These are phyloP conservation scores for Diaporthe citrichinensis DNA, from an alignment of 2,329 filamentous ascomycete genomes.

Conservation along the genomic window DNA sequence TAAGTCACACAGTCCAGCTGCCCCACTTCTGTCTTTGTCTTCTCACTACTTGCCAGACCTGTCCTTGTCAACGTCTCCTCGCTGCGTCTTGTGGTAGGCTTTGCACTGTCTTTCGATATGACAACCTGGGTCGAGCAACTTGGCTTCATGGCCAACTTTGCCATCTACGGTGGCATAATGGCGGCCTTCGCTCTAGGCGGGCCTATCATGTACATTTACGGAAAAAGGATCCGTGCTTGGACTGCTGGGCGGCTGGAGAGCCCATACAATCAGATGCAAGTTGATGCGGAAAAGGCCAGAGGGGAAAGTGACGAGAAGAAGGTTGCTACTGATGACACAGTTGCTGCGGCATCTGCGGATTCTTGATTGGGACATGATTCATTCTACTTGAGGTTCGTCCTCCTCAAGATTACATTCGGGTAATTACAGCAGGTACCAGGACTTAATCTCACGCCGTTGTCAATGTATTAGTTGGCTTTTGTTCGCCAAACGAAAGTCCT, in stretches of 20 bases:
- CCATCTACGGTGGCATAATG: conserved; percentile 42
- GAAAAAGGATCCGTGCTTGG: conserved; percentile 41
- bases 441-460: not conserved
- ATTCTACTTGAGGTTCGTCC: not conserved
- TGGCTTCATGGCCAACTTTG: conserved; percentile 41
- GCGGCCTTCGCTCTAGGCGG: conserved; percentile 37
- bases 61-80: conserved; percentile 46
- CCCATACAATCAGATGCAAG: not conserved
- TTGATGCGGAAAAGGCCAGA: not conserved
- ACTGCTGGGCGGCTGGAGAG: conserved; percentile 38
- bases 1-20: conserved; percentile 32
- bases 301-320: not conserved
- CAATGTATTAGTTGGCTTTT: not conserved
- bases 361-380: not conserved
- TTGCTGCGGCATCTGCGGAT: too few species aligned
- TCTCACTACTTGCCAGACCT: conserved; percentile 39
- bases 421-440: not conserved
- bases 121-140: conserved; percentile 44
- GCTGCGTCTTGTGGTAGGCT: conserved; percentile 44
- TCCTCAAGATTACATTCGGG: not conserved
- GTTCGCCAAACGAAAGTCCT: not conserved
- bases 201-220: conserved; percentile 43
- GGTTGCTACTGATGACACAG: not conserved
- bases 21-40: too few species aligned
- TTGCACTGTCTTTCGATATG: conserved; percentile 42